Percentiles rank a stretch among this genome's conserved stretches.
Conservation (phyloP, 306 rosid species). For the Lagenaria siceraria region DNA sequence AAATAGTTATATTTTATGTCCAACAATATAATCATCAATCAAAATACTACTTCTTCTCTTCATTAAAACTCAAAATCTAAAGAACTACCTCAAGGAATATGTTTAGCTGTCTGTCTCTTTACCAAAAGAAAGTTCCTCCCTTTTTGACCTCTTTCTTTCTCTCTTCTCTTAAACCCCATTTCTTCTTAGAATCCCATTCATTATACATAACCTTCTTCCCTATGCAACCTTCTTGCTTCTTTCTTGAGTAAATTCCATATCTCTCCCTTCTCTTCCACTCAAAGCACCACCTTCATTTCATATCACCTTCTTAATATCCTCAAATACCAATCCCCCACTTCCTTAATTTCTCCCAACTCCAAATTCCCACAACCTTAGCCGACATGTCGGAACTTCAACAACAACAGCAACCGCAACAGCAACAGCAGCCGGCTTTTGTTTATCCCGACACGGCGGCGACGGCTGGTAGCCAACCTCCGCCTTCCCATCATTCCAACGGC, state of each 20-base stretch:
- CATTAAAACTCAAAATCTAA: not conserved
- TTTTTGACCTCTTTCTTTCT: slow-evolving; percentile 11
- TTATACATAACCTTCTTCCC: slow-evolving; percentile 25
- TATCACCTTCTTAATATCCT: too few relatives aligned
- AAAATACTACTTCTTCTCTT: not conserved
- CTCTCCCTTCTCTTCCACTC: slow-evolving; percentile 40
- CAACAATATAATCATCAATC: not conserved
- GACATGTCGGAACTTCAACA: slow-evolving; percentile 34
- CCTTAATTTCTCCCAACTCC: not conserved
- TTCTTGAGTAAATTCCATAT: slow-evolving; percentile 17
- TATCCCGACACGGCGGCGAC: slow-evolving; percentile 42
- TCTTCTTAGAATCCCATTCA: not conserved
- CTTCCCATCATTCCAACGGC: slow-evolving; percentile 61
- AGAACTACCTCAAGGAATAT: slow-evolving; percentile 14
- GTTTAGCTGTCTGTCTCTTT: slow-evolving; percentile 38
- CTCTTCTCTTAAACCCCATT: too few relatives aligned
- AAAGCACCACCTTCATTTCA: slow-evolving; percentile 26
- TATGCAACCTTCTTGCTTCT: slow-evolving; percentile 25
- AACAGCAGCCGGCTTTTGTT: slow-evolving; percentile 40
- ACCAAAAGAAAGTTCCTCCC: slow-evolving; percentile 37
- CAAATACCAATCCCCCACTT: not conserved
- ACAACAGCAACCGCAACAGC: slow-evolving; percentile 28
- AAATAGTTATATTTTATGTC: not conserved
- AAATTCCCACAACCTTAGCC: not conserved
- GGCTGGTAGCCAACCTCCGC: slow-evolving; percentile 9